Evolutionary conservation across 73 alveolate genomes (phyloP).

Genomic region (Paramecium primaurelia): DNA sequence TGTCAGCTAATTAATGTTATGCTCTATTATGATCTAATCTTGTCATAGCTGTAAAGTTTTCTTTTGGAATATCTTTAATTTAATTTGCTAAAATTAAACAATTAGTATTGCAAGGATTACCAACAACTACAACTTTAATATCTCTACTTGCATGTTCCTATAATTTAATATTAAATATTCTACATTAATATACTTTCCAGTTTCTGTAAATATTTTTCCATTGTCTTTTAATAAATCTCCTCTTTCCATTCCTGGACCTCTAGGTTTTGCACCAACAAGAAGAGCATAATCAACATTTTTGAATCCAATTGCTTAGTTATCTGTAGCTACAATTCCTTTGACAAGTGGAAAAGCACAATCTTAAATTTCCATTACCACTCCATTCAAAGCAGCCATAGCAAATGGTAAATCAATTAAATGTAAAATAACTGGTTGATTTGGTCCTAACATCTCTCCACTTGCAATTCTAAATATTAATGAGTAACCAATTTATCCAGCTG

Average conservation of each 20-base stretch:
- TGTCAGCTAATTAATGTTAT: constrained; percentile 85
- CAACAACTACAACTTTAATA: constrained; percentile 78
- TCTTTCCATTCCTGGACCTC: constrained; percentile 99
- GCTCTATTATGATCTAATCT: constrained; percentile 98
- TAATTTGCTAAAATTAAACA: constrained; percentile 88
- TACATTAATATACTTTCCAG: constrained; percentile 70
- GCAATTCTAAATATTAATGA: constrained; percentile 63
- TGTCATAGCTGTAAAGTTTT: constrained; percentile 96
- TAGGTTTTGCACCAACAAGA: constrained; percentile 97
- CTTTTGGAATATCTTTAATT: constrained; percentile 89
- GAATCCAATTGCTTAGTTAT: constrained; percentile 86
- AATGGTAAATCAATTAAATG: constrained; percentile 60
- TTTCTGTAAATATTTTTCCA: constrained; percentile 75
- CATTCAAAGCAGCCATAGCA: constrained; percentile 54
- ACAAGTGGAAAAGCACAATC: constrained; percentile 97
- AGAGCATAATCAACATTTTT: constrained; percentile 90
- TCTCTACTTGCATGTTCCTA: constrained; percentile 11
- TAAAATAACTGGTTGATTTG: constrained; percentile 62
- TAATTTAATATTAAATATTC: neutral
- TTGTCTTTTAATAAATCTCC: constrained; percentile 91
- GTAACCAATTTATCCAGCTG: constrained; percentile 63
- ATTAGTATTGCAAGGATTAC: constrained; percentile 99
- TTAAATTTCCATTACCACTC: constrained; percentile 90
- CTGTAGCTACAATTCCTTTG: constrained; percentile 82
- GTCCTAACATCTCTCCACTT: constrained; percentile 62